phyloP scores from a whole-genome alignment of 1,284 basidiomycete genomes.

The Volvariella volvacea region DNA sequence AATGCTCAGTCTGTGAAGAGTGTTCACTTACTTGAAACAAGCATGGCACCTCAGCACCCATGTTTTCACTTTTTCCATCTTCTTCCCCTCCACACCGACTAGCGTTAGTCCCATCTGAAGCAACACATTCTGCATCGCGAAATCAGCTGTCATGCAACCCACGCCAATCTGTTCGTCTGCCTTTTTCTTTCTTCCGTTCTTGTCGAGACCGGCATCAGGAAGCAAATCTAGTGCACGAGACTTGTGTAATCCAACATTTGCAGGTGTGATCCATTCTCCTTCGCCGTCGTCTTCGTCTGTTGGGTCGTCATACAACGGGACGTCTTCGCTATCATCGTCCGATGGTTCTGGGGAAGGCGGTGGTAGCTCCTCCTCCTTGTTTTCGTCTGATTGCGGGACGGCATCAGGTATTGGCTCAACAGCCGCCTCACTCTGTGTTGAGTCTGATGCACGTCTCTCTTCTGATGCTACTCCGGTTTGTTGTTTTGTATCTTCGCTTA shows the following conservation, averaged over 20 bases:
- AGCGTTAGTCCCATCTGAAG: conserved; percentile 93
- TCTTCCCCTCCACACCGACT: conserved; percentile 88
- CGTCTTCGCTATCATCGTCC: conserved; percentile 7
- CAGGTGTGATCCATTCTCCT: conserved; percentile 96
- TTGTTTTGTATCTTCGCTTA: too few relatives aligned
- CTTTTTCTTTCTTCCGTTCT: conserved; percentile 33
- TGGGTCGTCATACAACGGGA: conserved; percentile 63
- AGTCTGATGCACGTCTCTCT: background rate
- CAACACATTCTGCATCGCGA: conserved; percentile 98
- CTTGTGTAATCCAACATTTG: conserved; percentile 85
- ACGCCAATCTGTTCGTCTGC: conserved; percentile 46
- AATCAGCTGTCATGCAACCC: conserved; percentile 97
- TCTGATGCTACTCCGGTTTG: background rate
- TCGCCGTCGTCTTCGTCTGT: conserved; percentile 76
- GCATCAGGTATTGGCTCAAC: background rate
- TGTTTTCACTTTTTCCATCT: conserved; percentile 87
- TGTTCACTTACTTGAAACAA: conserved; percentile 89
- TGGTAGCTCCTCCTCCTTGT: conserved; percentile 1
- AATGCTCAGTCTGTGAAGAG: background rate
- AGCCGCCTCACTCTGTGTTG: background rate
- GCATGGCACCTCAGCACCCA: conserved; percentile 98
- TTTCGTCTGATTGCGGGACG: conserved; percentile 7
- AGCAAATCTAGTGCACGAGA: conserved; percentile 81
- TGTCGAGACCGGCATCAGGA: conserved; percentile 36
- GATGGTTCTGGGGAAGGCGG: background rate